Percentiles rank a stretch among this genome's conserved stretches.
Conservation (phyloP, 345 rosid species). For the Lepidium africanum region DNA sequence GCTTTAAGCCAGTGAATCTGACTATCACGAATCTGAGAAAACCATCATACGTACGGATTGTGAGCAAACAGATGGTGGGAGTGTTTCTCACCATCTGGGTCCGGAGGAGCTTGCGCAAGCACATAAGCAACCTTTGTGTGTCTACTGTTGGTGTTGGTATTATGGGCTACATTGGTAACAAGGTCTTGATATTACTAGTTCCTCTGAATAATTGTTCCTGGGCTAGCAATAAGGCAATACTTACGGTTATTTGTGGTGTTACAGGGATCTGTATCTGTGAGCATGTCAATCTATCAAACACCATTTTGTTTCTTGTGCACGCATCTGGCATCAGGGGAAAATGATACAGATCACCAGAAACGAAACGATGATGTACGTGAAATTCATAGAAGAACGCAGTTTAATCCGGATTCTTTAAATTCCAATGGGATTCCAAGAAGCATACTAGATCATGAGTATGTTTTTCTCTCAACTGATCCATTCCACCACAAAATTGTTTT, state of each 20-base stretch:
- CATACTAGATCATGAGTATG: slow-evolving; percentile 81
- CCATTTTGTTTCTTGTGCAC: slow-evolving; percentile 72
- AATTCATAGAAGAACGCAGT: slow-evolving; percentile 69
- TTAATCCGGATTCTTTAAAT: slow-evolving; percentile 34
- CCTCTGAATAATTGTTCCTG: neutral
- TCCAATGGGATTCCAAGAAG: slow-evolving; percentile 50
- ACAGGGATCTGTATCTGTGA: slow-evolving; percentile 91
- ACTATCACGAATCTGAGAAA: slow-evolving; percentile 49
- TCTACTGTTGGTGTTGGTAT: slow-evolving; percentile 91
- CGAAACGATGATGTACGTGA: slow-evolving; percentile 81
- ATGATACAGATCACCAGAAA: slow-evolving; percentile 72
- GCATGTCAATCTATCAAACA: slow-evolving; percentile 92
- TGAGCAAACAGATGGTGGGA: slow-evolving; percentile 96
- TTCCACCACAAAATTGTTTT: neutral
- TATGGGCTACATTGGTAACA: slow-evolving; percentile 98
- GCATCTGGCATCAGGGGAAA: slow-evolving; percentile 88
- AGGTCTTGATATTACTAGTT: slow-evolving; percentile 41
- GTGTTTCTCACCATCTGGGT: slow-evolving; percentile 85
- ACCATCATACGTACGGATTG: slow-evolving; percentile 63
- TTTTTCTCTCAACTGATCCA: slow-evolving; percentile 2
- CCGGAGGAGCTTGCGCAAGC: slow-evolving; percentile 73
- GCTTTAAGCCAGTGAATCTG: slow-evolving; percentile 51
- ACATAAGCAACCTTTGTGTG: slow-evolving; percentile 71
- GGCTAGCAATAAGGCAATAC: neutral
- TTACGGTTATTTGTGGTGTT: neutral